Evolutionary conservation across 805 yeast species (phyloP).

Genomic region (Saccharomycopsis malanga): DNA sequence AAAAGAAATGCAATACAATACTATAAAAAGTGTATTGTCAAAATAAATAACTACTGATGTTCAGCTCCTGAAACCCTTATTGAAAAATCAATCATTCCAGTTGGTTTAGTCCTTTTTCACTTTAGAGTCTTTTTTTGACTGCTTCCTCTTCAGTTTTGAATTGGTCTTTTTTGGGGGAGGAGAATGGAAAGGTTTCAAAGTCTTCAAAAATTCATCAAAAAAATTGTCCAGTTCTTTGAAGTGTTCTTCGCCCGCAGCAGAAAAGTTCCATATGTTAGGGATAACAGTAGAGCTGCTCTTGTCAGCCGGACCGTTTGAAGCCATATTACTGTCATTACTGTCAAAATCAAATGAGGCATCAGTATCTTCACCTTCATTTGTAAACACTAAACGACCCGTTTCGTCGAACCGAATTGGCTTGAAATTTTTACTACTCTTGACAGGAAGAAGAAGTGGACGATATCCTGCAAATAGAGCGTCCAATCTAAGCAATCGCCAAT

Average conservation of each 20-base stretch:
- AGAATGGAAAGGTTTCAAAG: conserved; percentile 17
- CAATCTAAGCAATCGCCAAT: conserved; percentile 15
- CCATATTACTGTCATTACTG: not conserved
- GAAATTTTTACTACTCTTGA: conserved; percentile 10
- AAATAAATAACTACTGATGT: too few relatives aligned
- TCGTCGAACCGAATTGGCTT: conserved; percentile 16
- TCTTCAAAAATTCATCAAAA: conserved; percentile 17
- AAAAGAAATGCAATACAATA: too few relatives aligned
- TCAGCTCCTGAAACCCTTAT: conserved; percentile 16
- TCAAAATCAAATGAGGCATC: too few relatives aligned
- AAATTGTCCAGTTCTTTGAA: conserved; percentile 22
- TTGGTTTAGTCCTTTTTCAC: conserved; percentile 5
- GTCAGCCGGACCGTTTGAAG: not conserved
- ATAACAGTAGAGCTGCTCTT: conserved; percentile 2
- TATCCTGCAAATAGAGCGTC: conserved; percentile 19
- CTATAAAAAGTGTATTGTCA: too few relatives aligned
- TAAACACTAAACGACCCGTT: conserved; percentile 4
- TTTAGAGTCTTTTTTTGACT: not conserved
- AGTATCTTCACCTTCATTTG: not conserved
- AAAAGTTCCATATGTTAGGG: conserved; percentile 21
- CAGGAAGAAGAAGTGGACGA: conserved; percentile 19
- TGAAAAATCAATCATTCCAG: conserved; percentile 19
- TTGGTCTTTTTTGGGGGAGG: conserved; percentile 18
- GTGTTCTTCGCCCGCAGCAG: conserved; percentile 21
- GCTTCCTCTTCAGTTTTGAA: not conserved